Conservation (phyloP, 441 rosid species). For the Adansonia grandidieri region DNA sequence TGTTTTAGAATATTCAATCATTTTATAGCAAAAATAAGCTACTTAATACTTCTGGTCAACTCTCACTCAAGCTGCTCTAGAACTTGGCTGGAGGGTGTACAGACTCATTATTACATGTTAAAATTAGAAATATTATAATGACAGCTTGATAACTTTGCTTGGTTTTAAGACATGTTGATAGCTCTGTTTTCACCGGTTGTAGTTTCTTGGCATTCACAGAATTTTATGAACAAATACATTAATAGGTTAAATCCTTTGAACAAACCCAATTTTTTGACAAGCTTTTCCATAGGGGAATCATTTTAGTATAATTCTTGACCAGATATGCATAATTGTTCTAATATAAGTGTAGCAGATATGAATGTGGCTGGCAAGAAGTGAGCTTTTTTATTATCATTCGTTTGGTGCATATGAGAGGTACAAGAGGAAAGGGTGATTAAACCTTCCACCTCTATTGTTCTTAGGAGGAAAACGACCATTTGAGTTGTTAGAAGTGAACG, state of each 20-base stretch:
- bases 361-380: background rate
- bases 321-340: background rate
- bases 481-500: background rate
- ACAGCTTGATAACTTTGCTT: background rate
- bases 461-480: background rate
- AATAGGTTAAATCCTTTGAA: background rate
- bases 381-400: background rate
- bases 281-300: background rate
- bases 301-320: background rate
- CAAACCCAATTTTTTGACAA: background rate
- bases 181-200: background rate
- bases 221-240: background rate
- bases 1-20: background rate
- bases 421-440: background rate
- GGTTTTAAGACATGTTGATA: background rate
- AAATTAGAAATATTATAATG: background rate
- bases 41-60: background rate
- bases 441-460: background rate
- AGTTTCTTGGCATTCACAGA: conserved; percentile 12
- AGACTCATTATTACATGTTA: background rate
- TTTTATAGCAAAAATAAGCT: background rate
- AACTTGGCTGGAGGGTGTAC: background rate
- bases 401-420: background rate
- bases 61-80: background rate
- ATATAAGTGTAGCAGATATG: background rate